Evolutionary conservation across 176 grass and related monocot species (phyloP), one percentile per base, ranked within the genome.

Genomic region (Panicum miliaceum): DNA sequence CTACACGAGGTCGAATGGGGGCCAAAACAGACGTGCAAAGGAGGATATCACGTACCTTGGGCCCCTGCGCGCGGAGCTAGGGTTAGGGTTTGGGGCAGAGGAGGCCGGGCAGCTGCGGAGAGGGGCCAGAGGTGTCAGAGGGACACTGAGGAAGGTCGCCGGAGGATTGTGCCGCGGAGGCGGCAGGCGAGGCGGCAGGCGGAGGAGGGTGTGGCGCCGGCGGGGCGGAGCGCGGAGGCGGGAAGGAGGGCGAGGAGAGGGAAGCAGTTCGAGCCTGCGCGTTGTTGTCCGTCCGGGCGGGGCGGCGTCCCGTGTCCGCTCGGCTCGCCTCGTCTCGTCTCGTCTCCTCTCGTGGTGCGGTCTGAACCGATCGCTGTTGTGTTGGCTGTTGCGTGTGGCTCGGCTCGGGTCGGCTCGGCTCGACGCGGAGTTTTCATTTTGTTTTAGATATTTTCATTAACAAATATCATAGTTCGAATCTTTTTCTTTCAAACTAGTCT

Each of bases 41-140:
- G n/a, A 27, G 45, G 22, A 19, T 53, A 65, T 43, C 59, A 72
- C 78, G 73, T 67, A 90, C 83, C 83, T 82, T 10, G 34, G 25
- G 2, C 41, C 64, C 36, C 37, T 35, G 83, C 64, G 25, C 41
- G 16, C 40, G 27, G 73, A 78, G 77, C 77, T 88, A 91, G 86
- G 90, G 90, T 91, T 91, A 91, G 90, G 90, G 90, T 92, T 92
- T 73, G 78, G 59, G 27, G 50, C 40, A 27, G 65, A 19, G 82
- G 60, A 23, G 69, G 40, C 9, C 35, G 36, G 22, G 53, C 54
- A 20, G 65, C 37, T 22, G 50, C 26, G 48, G 53, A 32, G 50
- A 34, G 32, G 15, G 12, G 12, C 3, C 4, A 26, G 23, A 4
- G 52, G 32, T 66, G 66, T 18, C 6, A 43, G 29, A 5, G 25